Evolutionary conservation across 768 basidiomycete genomes (phyloP), one percentile per base, ranked within the genome.

Genomic region (Boletus rufocinnamomeus): DNA sequence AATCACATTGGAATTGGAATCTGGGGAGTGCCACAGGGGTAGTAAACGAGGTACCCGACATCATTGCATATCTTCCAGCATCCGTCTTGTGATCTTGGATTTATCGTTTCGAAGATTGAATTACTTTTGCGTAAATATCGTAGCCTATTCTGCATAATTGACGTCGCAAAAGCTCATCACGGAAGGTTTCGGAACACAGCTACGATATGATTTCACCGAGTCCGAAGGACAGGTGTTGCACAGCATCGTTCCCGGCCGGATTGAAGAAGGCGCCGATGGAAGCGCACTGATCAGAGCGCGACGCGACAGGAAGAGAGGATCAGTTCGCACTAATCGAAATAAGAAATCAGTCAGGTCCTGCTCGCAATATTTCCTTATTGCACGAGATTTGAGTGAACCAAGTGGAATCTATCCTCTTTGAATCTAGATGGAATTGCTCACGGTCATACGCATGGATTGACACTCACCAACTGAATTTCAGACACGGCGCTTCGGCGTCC

Each of bases 171-270:
- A 32, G 13, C 21, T 19, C 2, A 6, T 28, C 28, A 19, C 8
- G 43, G 37, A 41, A 43, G 10, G n/a, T n/a, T 44, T 35, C 32
- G 43, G 16, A 40, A 41, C 59, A 47, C 30, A n/a, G 53, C 30
- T 19, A 19, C 23, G 25, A 23, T 5, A 27, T 16, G 21, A 23
- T 27, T 4, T 23, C 58, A 38, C 21, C n/a, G 10, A 35, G n/a
- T 38, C 43, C 40, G 28, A 43, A 44, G 16, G 9, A 32, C 3
- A 34, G 27, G 37, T 23, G 14, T 21, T 3, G 40, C 57, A 37
- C 52, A 52, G 58, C 57, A 54, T 46, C 45, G 8, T 28, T 46
- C 13, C 10, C 40, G 41, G 4, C 27, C 38, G 32, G 54, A 52
- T 48, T 50, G 48, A 51, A 14, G 30, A 27, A 32, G 28, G 7